Base-by-base conservation (phyloP, 2,329 filamentous ascomycete genomes). In the Trichoderma gracile region DNA sequence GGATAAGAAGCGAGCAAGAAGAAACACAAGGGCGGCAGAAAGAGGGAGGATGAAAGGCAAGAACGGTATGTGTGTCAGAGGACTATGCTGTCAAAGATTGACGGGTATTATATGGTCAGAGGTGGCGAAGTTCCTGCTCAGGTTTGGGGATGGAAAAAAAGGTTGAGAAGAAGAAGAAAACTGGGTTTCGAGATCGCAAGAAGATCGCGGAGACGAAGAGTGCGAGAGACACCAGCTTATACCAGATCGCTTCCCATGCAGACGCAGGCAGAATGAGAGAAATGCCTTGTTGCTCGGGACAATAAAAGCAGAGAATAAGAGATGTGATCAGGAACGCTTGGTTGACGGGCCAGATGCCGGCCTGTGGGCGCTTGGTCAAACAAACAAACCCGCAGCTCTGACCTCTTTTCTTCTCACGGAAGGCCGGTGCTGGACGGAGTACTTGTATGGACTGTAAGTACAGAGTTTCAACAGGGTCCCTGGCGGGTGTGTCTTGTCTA, bases 1-100 rank as follows among this genome's bases (percentile, higher is more conserved):
- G 59, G 25, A 45, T 54, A 49, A 54, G 59, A 62, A 62, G 59
- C 54, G 52, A 56, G 53, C 17, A 54, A 54, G 59, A 53, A 54
- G 59, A 62, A 62, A 50, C 49, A 62, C 30, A 49, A 46, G 49
- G 46, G 57, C 58, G 43, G 47, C 9, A 17, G 15, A 46, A 46
- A 25, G 55, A 21, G 58, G 30, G n/a, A 52, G 38, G 23, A 47
- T 27, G 45, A 19, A 54, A 25, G 14, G 30, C 15, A 30, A 27
- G 10, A 17, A 33, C 27, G 12, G 17, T 21, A 27, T 27, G 25
- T 27, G 7, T 33, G 1, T 19, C 21, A 14, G 12, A 38, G 33
- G 14, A 38, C 0, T 38, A 14, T 38, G 33, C 12, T 3, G 10
- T 38, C 0, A 50, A 52, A 21, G 59, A 46, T 62, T 52, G 46